A percentile compares a stretch with the other conserved stretches of the same genome.
phyloP scores from a whole-genome alignment of 108 stramenopile genomes.

The Nitzschia sp. region DNA sequence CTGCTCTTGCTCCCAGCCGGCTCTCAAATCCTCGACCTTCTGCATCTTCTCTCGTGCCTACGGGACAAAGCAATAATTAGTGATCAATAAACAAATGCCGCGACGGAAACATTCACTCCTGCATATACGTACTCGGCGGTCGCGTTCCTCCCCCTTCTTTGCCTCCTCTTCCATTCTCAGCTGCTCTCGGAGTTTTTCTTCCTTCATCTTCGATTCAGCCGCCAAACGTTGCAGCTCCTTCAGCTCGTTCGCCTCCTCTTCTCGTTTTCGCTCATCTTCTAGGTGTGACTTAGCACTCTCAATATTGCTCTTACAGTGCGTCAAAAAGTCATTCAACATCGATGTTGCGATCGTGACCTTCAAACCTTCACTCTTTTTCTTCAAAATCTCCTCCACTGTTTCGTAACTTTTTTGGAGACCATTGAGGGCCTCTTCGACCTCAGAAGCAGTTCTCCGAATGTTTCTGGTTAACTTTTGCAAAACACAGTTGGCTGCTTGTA shows the following conservation, averaged over 20 bases:
- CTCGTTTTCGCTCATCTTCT: slow-evolving; percentile 72
- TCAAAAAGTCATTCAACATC: slow-evolving; percentile 70
- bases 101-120: not conserved
- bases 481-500: slow-evolving; percentile 84
- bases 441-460: slow-evolving; percentile 79
- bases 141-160: slow-evolving; percentile 70
- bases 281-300: slow-evolving; percentile 84
- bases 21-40: slow-evolving; percentile 58
- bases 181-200: slow-evolving; percentile 47
- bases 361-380: slow-evolving; percentile 68
- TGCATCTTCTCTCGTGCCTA: slow-evolving; percentile 67
- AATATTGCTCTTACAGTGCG: slow-evolving; percentile 81
- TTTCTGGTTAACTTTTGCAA: slow-evolving; percentile 78
- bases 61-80: not conserved
- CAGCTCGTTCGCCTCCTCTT: slow-evolving; percentile 63
- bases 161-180: slow-evolving; percentile 56
- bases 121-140: slow-evolving; percentile 38
- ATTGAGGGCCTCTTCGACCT: slow-evolving; percentile 75
- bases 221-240: slow-evolving; percentile 70
- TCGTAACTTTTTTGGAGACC: slow-evolving; percentile 76
- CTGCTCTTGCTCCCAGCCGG: slow-evolving; percentile 69
- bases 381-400: slow-evolving; percentile 69
- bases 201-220: slow-evolving; percentile 62
- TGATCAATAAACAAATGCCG: not conserved
- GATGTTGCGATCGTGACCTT: slow-evolving; percentile 76